phyloP scores from a whole-genome alignment of 768 basidiomycete species.

The Punctularia strigosozonata region DNA sequence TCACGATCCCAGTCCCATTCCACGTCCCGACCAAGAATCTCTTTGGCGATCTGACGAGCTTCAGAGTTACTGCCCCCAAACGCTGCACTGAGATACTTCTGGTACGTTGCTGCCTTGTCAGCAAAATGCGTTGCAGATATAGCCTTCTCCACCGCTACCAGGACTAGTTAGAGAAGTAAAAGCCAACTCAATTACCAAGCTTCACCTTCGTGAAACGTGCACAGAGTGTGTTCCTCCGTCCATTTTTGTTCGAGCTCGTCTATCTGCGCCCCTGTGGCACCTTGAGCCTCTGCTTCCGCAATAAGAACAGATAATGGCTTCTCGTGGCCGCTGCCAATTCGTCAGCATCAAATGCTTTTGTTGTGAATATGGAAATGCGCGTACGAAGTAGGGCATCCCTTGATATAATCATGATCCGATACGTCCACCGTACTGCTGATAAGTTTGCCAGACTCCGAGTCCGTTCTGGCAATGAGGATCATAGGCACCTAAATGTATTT shows the following conservation, averaged over 20 bases:
- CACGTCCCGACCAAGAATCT: constrained; percentile 59
- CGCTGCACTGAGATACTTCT: constrained; percentile 46
- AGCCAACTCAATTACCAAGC: constrained; percentile 2
- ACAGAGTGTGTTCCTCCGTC: constrained; percentile 54
- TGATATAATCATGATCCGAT: constrained; percentile 69
- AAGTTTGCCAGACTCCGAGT: constrained; percentile 79
- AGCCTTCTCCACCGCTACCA: constrained; percentile 47
- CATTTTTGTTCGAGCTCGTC: constrained; percentile 68
- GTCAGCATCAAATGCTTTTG: too few species aligned
- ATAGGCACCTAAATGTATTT: too few species aligned
- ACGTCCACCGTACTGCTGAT: constrained; percentile 77
- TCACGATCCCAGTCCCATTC: constrained; percentile 84
- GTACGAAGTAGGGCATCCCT: too few species aligned
- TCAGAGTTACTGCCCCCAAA: constrained; percentile 61
- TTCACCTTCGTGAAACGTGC: constrained; percentile 79
- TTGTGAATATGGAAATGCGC: too few species aligned
- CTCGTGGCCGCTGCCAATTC: too few species aligned
- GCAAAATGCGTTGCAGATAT: constrained; percentile 34
- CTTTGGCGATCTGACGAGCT: constrained; percentile 60
- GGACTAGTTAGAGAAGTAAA: constrained; percentile 1
- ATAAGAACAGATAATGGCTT: too few species aligned
- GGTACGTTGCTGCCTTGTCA: constrained; percentile 43
- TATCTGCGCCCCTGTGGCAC: constrained; percentile 54
- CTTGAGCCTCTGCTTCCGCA: constrained; percentile 52
- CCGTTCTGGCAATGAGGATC: constrained; percentile 85